phyloP scores from a whole-genome alignment of 2,329 filamentous ascomycete genomes.

The Cytospora schulzeri region DNA sequence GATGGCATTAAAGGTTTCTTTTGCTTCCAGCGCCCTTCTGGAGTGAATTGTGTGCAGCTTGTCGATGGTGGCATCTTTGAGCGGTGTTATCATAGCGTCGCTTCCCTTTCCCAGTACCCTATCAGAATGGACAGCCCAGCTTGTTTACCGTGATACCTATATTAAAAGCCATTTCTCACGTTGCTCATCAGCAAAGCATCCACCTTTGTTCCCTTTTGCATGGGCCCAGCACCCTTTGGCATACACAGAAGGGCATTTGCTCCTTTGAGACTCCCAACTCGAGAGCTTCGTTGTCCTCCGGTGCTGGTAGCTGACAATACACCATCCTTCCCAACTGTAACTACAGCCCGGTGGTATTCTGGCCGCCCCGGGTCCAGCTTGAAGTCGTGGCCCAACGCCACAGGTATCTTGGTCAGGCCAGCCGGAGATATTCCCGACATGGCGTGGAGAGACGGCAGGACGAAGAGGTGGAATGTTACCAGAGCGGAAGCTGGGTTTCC shows the following conservation, averaged over 20 bases:
- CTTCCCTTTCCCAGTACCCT: not conserved
- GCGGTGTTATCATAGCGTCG: not conserved
- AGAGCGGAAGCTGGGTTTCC: constrained; percentile 93
- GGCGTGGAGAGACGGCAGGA: constrained; percentile 82
- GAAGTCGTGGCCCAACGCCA: constrained; percentile 72
- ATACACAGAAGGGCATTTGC: constrained; percentile 86
- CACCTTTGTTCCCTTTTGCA: constrained; percentile 70
- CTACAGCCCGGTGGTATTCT: constrained; percentile 87
- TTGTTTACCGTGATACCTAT: not conserved
- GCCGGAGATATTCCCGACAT: constrained; percentile 67
- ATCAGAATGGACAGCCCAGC: not conserved
- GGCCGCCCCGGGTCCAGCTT: constrained; percentile 72
- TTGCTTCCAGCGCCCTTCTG: not conserved
- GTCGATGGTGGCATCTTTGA: not conserved
- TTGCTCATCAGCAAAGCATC: constrained; percentile 78
- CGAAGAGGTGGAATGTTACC: constrained; percentile 92
- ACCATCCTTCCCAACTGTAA: constrained; percentile 68
- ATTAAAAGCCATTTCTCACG: constrained; percentile 36
- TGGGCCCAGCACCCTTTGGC: constrained; percentile 63
- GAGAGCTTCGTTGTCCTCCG: constrained; percentile 85
- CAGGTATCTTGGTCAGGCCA: constrained; percentile 73
- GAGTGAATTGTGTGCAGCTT: not conserved
- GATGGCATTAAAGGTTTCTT: not conserved
- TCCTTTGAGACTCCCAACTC: constrained; percentile 83
- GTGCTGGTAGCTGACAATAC: constrained; percentile 76